Conservation (phyloP, 179 eudicot species). For the Beta macrorhiza region DNA sequence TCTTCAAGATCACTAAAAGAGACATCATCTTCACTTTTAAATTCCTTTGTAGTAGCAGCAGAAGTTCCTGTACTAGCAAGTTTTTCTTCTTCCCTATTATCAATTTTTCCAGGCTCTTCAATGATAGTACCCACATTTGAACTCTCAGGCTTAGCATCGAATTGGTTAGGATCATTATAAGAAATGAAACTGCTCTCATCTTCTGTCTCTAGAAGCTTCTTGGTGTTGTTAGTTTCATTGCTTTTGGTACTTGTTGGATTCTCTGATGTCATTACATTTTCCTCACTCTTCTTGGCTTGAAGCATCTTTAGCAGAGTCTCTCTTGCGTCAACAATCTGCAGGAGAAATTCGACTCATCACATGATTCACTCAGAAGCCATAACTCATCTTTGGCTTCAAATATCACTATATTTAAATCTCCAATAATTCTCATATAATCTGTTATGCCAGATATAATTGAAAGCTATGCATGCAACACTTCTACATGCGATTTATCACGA, state of each 20-base stretch:
- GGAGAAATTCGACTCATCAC: constrained; percentile 5
- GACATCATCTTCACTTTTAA: constrained; percentile 49
- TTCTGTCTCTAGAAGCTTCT: constrained; percentile 4
- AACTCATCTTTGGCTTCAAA: not conserved
- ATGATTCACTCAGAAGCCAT: not conserved
- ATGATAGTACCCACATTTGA: not conserved
- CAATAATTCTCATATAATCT: not conserved
- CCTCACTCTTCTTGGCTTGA: constrained; percentile 36
- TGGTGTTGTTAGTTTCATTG: constrained; percentile 6
- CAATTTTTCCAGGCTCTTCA: constrained; percentile 1
- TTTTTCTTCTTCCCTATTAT: constrained; percentile 24
- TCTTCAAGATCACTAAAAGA: constrained; percentile 77
- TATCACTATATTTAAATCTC: not conserved
- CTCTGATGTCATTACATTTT: constrained; percentile 17
- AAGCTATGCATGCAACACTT: constrained; percentile 1
- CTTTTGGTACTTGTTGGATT: constrained; percentile 23
- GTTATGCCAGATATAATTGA: not conserved
- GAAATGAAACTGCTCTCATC: constrained; percentile 4
- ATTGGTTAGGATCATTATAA: not conserved
- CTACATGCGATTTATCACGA: not conserved
- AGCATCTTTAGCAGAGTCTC: constrained; percentile 46
- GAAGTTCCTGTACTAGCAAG: constrained; percentile 9
- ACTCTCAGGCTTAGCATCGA: constrained; percentile 12
- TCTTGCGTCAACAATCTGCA: constrained; percentile 60
- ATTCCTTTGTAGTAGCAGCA: constrained; percentile 23